These are phyloP conservation scores for Sclerotinia sclerotiorum DNA, from an alignment of 2,329 filamentous ascomycete species.

Conservation along the genomic window DNA sequence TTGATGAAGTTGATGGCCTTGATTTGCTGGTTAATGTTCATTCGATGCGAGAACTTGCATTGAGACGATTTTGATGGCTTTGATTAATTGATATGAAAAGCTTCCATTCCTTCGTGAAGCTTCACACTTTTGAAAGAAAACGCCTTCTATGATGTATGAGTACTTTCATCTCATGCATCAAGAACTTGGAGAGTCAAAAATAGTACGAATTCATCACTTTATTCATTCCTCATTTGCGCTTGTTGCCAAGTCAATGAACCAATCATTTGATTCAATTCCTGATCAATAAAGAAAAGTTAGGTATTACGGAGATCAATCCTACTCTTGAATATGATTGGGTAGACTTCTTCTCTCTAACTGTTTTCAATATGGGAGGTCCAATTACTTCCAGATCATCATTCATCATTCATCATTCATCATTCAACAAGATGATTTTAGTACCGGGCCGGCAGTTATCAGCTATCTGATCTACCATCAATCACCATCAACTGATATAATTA, in stretches of 20 bases:
- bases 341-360: no score
- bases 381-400: no score
- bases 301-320: background rate
- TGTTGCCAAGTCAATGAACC: background rate
- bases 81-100: background rate
- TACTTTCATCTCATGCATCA: background rate
- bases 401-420: no score
- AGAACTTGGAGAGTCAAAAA: background rate
- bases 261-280: background rate
- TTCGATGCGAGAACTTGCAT: background rate
- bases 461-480: no score
- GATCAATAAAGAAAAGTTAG: background rate
- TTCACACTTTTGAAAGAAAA: background rate
- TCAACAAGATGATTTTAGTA: no score
- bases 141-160: background rate
- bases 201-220: background rate
- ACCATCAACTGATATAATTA: no score
- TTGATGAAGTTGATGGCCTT: background rate
- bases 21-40: background rate
- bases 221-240: background rate
- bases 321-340: background rate
- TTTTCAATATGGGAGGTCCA: no score
- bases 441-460: no score
- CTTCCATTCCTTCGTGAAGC: constrained; percentile 8
- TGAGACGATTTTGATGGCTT: background rate